Conservation (phyloP, 2,329 filamentous ascomycete genomes). For the Colletotrichum limetticola region DNA sequence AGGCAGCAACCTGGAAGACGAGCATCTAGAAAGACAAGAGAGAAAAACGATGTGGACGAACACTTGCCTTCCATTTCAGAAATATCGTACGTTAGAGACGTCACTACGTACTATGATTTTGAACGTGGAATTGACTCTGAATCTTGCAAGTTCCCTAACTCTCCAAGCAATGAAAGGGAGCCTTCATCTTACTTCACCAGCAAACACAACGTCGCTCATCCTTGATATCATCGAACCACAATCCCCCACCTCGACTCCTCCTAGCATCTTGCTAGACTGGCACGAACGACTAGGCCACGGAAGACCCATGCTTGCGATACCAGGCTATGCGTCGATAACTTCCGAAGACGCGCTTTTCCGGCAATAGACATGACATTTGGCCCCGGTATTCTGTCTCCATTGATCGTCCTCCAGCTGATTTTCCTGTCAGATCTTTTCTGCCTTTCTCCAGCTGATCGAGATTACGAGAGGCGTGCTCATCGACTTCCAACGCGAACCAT, state of each 20-base stretch:
- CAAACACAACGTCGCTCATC: neutral
- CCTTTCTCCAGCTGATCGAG: neutral
- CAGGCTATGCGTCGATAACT: neutral
- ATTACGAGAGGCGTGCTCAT: neutral
- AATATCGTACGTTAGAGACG: neutral
- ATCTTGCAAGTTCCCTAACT: neutral
- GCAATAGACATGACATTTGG: neutral
- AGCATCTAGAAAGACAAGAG: neutral
- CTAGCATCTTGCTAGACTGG: neutral
- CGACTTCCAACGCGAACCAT: neutral
- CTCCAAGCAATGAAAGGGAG: neutral
- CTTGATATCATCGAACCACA: neutral
- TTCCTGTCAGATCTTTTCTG: neutral
- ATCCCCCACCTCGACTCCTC: neutral
- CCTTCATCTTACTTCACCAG: neutral
- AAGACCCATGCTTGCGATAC: neutral
- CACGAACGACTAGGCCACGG: neutral
- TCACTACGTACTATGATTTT: neutral
- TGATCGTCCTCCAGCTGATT: neutral
- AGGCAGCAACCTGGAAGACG: neutral
- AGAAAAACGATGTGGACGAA: neutral
- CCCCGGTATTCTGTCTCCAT: constrained; percentile 9
- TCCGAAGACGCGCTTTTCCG: neutral
- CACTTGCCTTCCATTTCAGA: neutral
- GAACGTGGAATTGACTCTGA: neutral